phyloP scores from a whole-genome alignment of 306 rosid species.

The Hylodesmum podocarpum region DNA sequence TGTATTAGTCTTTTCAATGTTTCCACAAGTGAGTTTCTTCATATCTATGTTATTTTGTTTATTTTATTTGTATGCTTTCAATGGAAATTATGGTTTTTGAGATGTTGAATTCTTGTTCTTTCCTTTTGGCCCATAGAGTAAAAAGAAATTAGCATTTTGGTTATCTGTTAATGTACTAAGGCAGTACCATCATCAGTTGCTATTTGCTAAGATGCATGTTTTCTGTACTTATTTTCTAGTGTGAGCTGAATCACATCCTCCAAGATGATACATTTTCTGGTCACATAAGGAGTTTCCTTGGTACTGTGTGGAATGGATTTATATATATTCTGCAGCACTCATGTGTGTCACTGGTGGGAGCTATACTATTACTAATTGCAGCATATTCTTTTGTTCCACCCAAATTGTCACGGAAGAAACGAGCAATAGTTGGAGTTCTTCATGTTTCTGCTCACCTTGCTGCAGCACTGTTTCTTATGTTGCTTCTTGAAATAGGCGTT shows the following conservation, averaged over 20 bases:
- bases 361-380: conserved; percentile 61
- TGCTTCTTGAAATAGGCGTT: conserved; percentile 88
- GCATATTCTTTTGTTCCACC: conserved; percentile 86
- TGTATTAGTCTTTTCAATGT: conserved; percentile 82
- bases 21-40: conserved; percentile 78
- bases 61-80: background rate
- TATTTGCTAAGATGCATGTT: conserved; percentile 32
- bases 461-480: conserved; percentile 87
- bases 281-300: conserved; percentile 69
- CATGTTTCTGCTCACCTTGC: conserved; percentile 90
- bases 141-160: conserved; percentile 1
- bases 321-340: conserved; percentile 68
- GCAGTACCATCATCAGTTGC: conserved; percentile 15
- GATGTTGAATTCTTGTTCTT: conserved; percentile 9
- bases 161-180: background rate
- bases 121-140: conserved; percentile 20
- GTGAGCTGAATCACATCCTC: conserved; percentile 86
- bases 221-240: conserved; percentile 53
- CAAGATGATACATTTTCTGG: conserved; percentile 83
- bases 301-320: conserved; percentile 86
- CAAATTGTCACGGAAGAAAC: conserved; percentile 80
- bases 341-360: conserved; percentile 71
- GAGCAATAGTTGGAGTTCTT: conserved; percentile 72
- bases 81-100: background rate
- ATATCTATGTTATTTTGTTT: conserved; percentile 10